Base-by-base conservation (phyloP, 805 yeast genomes). In the Vanderwaltozyma polyspora region DNA sequence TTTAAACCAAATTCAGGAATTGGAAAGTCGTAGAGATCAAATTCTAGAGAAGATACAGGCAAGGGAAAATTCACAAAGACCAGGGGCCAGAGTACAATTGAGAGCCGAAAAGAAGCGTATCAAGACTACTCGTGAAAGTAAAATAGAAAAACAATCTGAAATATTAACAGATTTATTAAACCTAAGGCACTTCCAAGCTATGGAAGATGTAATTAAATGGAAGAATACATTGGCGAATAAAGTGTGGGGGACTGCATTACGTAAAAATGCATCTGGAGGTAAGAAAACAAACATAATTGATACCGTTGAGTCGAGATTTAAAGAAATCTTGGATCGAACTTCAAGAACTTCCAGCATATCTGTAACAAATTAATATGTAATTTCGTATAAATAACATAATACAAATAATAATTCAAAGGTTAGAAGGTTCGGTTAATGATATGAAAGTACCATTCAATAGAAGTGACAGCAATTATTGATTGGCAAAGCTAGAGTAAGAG, bases 251-350 rank as follows among this genome's bases (percentile, higher is more conserved):
- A 38, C 44, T 7, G 40, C 48, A n/a, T 32, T 52, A 18, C 45
- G 51, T 16, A 50, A 49, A 27, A 50, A 48, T 32, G 52, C 51
- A 2, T 35, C 46, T 2, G 48, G 41, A 7, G 41, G 30, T 22
- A 59, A 36, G 42, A 68, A 46, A 33, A 55, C 37, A 35, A 43
- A 39, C 6, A 29, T 40, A 14, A 45, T 45, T n/a, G 35, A 45
- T n/a, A 48, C 55, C 0, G 53, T 53, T 1, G 57, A 58, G 12
- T 55, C 59, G 33, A 51, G 55, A 32, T 44, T 65, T 23, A 32
- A 43, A 30, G 45, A 42, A 12, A 51, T 52, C 17, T 31, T 52
- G 28, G 33, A 38, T 5, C 34, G 33, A 15, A 41, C 48, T 2
- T 40, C 48, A 7, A 44, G 35, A 29, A 36, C 28, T 11, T 25